Conservation (phyloP, 1,139 yeast species). For the Debaryomycetaceae sp. region DNA sequence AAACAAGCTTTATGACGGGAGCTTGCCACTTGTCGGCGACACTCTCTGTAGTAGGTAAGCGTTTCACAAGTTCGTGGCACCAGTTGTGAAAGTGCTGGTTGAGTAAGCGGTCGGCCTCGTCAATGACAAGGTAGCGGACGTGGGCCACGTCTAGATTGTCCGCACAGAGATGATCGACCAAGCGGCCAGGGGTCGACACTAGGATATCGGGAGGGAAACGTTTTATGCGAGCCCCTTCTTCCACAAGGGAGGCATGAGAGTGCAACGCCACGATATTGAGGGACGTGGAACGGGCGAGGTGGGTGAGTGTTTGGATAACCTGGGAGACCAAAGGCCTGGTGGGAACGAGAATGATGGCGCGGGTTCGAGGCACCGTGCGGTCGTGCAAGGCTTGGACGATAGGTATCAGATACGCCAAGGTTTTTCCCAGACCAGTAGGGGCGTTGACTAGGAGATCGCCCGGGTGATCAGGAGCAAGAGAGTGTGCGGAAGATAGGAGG, state of each 20-base stretch:
- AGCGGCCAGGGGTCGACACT: slow-evolving; percentile 84
- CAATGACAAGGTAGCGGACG: slow-evolving; percentile 67
- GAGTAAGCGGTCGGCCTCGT: slow-evolving; percentile 88
- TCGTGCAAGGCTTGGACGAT: slow-evolving; percentile 55
- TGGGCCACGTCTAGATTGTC: slow-evolving; percentile 30
- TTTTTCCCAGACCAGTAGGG: slow-evolving; percentile 94
- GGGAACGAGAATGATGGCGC: slow-evolving; percentile 79
- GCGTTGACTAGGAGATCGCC: slow-evolving; percentile 88
- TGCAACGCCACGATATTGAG: slow-evolving; percentile 50
- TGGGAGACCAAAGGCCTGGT: slow-evolving; percentile 82
- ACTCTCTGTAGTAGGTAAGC: slow-evolving; percentile 24
- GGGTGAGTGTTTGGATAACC: slow-evolving; percentile 55
- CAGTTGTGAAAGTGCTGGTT: slow-evolving; percentile 92
- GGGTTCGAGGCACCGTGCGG: slow-evolving; percentile 59
- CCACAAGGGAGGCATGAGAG: slow-evolving; percentile 49
- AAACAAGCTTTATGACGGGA: slow-evolving; percentile 50
- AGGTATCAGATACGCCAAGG: slow-evolving; percentile 82
- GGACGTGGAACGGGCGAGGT: slow-evolving; percentile 56
- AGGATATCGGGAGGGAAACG: slow-evolving; percentile 61
- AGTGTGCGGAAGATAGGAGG: slow-evolving; percentile 33
- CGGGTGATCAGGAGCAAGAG: slow-evolving; percentile 44
- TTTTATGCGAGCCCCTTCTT: slow-evolving; percentile 46
- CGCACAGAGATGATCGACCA: slow-evolving; percentile 70
- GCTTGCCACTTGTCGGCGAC: slow-evolving; percentile 16
- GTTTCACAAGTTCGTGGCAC: slow-evolving; percentile 57